These are phyloP conservation scores for Yamadazyma sp. DNA, from an alignment of 805 yeast species.

Conservation along the genomic window DNA sequence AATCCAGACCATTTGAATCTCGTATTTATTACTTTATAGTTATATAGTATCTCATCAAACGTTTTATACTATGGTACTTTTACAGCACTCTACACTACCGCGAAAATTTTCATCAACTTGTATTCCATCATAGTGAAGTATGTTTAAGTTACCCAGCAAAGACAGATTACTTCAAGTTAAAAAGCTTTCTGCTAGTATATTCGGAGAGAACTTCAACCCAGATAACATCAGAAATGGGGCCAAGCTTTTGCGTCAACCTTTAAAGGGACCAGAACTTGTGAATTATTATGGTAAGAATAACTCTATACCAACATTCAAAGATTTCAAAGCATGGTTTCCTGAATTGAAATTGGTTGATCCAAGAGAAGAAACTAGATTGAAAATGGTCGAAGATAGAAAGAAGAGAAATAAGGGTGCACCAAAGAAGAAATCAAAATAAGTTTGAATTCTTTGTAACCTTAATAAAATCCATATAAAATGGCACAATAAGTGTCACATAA, in stretches of 20 bases:
- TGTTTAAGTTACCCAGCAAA: conserved; percentile 37
- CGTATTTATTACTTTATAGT: not conserved
- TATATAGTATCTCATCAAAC: not conserved
- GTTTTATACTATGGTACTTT: no score
- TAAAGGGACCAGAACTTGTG: conserved; percentile 70
- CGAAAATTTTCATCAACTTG: conserved; percentile 4
- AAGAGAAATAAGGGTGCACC: conserved; percentile 91
- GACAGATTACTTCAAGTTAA: conserved; percentile 54
- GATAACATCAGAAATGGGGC: conserved; percentile 64
- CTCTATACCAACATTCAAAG: conserved; percentile 60
- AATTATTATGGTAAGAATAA: conserved; percentile 70
- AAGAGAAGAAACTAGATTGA: conserved; percentile 65
- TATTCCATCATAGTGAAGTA: conserved; percentile 29
- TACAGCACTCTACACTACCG: no score
- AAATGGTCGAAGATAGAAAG: conserved; percentile 61
- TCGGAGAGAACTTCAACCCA: conserved; percentile 72
- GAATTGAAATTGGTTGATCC: conserved; percentile 57
- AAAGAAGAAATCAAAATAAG: conserved; percentile 48
- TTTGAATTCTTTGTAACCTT: conserved; percentile 12
- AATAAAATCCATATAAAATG: no score
- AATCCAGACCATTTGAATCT: not conserved
- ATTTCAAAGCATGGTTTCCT: conserved; percentile 53
- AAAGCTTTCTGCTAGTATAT: conserved; percentile 61
- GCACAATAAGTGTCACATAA: no score
- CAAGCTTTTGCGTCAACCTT: conserved; percentile 61